Conservation (phyloP, 1,139 yeast genomes). For the Casaregolazyma suthepensis region DNA sequence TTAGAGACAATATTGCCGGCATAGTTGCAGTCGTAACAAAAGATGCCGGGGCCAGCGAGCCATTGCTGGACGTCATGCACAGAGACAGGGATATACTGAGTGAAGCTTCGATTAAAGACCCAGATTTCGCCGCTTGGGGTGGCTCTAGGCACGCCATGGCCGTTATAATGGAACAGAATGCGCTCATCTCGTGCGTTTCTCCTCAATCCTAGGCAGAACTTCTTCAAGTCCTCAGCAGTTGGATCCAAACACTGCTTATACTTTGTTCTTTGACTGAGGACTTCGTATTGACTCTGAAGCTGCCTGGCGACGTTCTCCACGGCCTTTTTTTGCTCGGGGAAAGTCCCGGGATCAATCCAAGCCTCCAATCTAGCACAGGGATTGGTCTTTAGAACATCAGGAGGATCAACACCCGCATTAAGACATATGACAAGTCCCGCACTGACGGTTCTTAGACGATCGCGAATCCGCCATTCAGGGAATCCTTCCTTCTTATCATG, state of each 20-base stretch:
- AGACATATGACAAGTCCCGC: slow-evolving; percentile 89
- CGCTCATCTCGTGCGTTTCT: slow-evolving; percentile 85
- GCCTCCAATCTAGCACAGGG: slow-evolving; percentile 93
- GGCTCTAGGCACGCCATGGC: slow-evolving; percentile 98
- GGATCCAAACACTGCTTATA: slow-evolving; percentile 92
- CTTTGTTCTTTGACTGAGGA: slow-evolving; percentile 77
- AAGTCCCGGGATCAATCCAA: slow-evolving; percentile 86
- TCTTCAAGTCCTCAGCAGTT: slow-evolving; percentile 88
- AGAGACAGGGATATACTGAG: slow-evolving; percentile 95
- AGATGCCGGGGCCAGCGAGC: slow-evolving; percentile 97
- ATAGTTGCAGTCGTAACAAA: slow-evolving; percentile 89
- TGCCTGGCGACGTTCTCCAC: slow-evolving; percentile 86
- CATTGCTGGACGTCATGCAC: slow-evolving; percentile 90
- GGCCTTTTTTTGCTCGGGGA: slow-evolving; percentile 84
- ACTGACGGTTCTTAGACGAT: slow-evolving; percentile 87
- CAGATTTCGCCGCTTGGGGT: slow-evolving; percentile 97
- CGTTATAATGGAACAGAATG: slow-evolving; percentile 88
- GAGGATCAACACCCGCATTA: slow-evolving; percentile 95
- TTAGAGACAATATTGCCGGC: slow-evolving; percentile 93
- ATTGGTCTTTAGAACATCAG: slow-evolving; percentile 88
- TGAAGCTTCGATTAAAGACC: slow-evolving; percentile 96
- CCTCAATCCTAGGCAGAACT: slow-evolving; percentile 83
- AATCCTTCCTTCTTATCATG: slow-evolving; percentile 45
- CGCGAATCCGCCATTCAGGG: slow-evolving; percentile 90
- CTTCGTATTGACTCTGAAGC: slow-evolving; percentile 83